These are phyloP conservation scores for Boletus pseudo-olivaceus DNA, from an alignment of 768 basidiomycete species.

Conservation along the genomic window DNA sequence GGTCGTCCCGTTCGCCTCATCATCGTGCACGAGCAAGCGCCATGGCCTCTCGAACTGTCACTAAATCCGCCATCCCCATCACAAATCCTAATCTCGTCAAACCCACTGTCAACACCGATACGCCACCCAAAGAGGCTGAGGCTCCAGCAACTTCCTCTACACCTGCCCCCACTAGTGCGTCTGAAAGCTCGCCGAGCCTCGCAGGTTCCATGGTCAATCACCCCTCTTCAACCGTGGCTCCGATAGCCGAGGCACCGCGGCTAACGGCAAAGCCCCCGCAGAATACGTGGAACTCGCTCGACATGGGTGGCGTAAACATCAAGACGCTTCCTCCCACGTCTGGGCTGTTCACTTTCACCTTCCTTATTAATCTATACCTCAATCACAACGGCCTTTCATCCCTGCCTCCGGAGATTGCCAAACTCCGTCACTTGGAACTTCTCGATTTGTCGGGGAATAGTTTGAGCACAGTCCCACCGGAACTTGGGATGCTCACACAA, in stretches of 20 bases:
- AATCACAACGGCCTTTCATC: constrained; percentile 86
- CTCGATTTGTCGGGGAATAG: constrained; percentile 92
- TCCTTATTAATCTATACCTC: constrained; percentile 91
- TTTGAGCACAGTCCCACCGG: constrained; percentile 72
- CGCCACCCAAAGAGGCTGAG: constrained; percentile 27
- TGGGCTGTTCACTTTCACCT: constrained; percentile 81
- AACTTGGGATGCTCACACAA: constrained; percentile 85
- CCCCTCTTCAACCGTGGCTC: constrained; percentile 74
- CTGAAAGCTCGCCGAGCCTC: constrained; percentile 36
- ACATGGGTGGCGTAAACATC: constrained; percentile 94
- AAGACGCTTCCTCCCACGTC: constrained; percentile 82
- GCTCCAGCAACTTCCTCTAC: constrained; percentile 29
- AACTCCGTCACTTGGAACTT: constrained; percentile 79
- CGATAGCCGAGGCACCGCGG: constrained; percentile 63
- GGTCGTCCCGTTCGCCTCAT: constrained; percentile 83
- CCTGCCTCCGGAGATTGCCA: constrained; percentile 80
- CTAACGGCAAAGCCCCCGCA: constrained; percentile 65
- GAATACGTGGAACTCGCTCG: constrained; percentile 85
- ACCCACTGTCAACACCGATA: constrained; percentile 33
- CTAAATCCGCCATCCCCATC: constrained; percentile 88
- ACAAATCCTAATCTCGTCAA: constrained; percentile 81
- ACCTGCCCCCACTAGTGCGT: constrained; percentile 29
- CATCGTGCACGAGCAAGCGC: constrained; percentile 95
- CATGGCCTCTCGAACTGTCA: constrained; percentile 82
- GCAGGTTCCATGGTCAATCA: constrained; percentile 45